Evolutionary conservation across 257 asterid genomes (phyloP), one percentile per base, ranked within the genome.

Genomic region (Capsicum chinense): DNA sequence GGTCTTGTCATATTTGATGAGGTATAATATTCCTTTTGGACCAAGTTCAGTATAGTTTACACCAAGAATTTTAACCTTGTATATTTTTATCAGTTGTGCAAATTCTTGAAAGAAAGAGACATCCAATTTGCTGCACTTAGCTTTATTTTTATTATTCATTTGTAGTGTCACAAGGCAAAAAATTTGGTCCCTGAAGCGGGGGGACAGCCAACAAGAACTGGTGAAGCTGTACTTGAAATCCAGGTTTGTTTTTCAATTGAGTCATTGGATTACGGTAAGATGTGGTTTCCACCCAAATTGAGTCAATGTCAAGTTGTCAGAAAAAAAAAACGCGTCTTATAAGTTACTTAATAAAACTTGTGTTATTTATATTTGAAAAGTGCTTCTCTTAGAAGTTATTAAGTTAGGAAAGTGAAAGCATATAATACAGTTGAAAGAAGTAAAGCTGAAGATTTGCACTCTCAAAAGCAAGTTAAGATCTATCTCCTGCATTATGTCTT

Each of bases 101-200:
- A 58, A 69, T 83, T 69, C 68, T 57, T 89, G 85, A 85, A 54
- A 87, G 88, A 71, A 73, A 60, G 83, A 68, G 33, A 83, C 37
- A 42, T 71, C 35, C 79, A 37, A 74, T 66, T 69, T 63, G 15
- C 79, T 84, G 39, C 66, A 26, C 80, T 63, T 78, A 69, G 83
- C 44, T 86, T 26, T 76, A 68, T 16, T 79, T 71, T 62, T 71
- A 82, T 81, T 84, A 81, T 81, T 87, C 88, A 42, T 85, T 86
- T 87, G 83, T 87, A 97, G 99, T 97, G 98, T 85, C 99, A 97
- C 89, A 97, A 95, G 92, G 99, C 99, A 17, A 97, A 97, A 91
- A 97, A 97, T 93, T 90, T 97, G 88, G 95, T 97, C 83, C 99
- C 98, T 47, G 99, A 93, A 91, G 94, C 98, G 73, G 99, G 99